Base-by-base conservation (phyloP, 345 rosid genomes). In the Draba incana region DNA sequence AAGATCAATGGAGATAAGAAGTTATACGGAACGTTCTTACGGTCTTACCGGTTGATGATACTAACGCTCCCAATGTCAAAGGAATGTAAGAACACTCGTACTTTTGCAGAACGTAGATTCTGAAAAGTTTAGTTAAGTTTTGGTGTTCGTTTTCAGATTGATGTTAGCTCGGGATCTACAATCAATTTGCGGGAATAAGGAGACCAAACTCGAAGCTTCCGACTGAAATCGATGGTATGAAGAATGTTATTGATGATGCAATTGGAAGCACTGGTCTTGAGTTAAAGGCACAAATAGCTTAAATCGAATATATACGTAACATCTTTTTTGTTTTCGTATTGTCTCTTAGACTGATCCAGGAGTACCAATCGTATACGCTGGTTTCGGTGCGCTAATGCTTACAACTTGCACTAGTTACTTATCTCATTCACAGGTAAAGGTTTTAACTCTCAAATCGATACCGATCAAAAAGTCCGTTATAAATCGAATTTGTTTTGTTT, bases 131-230 rank as follows among this genome's bases (percentile, higher is more conserved):
- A 53, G 10, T 37, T 62, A 2, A 48, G 25, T 28, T 46, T 39
- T 44, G 44, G 12, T 50, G 33, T 8, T 15, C 52, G 12, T 15
- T 7, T 58, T 76, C 86, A 93, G 98, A 83, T 90, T 96, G 25
- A 90, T 88, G 96, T 92, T 93, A 52, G 98, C 98, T 79, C 87
- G 97, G 62, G 95, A 93, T 84, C 91, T 93, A n/a, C n/a, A n/a
- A n/a, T n/a, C n/a, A n/a, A n/a, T 93, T 93, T 33, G 84, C 79
- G 23, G 98, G 98, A 56, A 83, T 93, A 10, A 83, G 97, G 75
- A 77, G 96, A 67, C 97, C 98, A 15, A 90, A 77, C 84, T 93
- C 97, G 20, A 87, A 84, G 79, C 98, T 90, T 72, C 96, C 92
- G 8, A 93, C 90, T 64, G 96, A 86, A 10, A 76, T 93, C 6